Evolutionary conservation across 352 stramenopile genomes (phyloP).

Genomic region (Globisporangium canariense): DNA sequence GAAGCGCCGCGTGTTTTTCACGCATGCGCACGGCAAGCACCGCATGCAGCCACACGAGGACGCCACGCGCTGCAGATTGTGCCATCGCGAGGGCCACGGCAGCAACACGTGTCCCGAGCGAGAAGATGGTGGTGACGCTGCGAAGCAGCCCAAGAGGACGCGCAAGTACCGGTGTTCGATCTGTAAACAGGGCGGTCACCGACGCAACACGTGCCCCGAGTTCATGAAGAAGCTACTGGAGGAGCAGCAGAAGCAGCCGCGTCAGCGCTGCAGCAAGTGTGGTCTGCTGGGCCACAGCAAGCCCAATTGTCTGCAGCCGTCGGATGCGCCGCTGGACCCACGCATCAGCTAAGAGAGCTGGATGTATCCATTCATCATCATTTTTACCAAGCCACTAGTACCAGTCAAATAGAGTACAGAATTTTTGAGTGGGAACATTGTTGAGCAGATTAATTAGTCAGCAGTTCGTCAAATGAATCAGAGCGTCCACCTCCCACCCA

Average conservation of each 20-base stretch:
- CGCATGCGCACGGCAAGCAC: neutral
- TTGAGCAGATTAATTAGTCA: neutral
- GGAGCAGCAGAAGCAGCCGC: neutral
- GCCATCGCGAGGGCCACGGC: neutral
- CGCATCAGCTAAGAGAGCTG: neutral
- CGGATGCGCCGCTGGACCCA: neutral
- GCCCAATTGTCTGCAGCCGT: neutral
- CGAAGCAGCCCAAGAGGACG: neutral
- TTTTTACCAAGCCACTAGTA: no score
- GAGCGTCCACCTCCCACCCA: neutral
- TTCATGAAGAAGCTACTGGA: neutral
- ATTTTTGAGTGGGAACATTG: no score
- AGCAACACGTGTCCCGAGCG: slow-evolving; percentile 1
- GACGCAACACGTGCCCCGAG: neutral
- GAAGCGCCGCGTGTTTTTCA: neutral
- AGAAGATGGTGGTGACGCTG: neutral
- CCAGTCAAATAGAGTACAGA: no score
- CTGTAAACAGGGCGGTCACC: slow-evolving; percentile 6
- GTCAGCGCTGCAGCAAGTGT: slow-evolving; percentile 10
- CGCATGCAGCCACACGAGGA: neutral
- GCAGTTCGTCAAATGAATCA: neutral
- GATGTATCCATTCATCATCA: neutral
- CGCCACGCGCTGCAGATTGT: neutral
- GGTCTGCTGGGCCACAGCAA: slow-evolving; percentile 8
- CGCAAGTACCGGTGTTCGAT: neutral